Conservation (phyloP, 768 basidiomycete species). For the Filobasidium floriforme region DNA sequence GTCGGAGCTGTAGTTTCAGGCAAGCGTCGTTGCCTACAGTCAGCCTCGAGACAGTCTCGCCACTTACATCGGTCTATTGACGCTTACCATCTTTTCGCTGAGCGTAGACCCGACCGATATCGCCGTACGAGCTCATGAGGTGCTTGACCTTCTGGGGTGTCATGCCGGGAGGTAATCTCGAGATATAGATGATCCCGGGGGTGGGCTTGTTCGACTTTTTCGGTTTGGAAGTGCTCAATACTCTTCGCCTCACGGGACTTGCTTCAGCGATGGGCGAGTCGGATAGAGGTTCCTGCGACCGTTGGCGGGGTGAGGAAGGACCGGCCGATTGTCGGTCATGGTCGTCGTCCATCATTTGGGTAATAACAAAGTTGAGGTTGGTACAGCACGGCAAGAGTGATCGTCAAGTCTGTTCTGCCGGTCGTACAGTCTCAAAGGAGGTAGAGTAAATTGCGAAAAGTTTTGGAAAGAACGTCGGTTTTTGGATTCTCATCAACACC, state of each 20-base stretch:
- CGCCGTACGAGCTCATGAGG: slow-evolving; percentile 80
- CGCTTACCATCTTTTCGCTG: slow-evolving; percentile 71
- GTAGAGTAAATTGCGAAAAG: no score
- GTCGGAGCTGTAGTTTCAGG: slow-evolving; percentile 6
- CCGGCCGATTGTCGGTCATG: no score
- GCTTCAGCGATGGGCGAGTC: no score
- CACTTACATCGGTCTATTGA: neutral
- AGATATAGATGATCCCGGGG: slow-evolving; percentile 85
- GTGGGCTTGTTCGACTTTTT: slow-evolving; percentile 30
- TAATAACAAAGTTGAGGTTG: no score
- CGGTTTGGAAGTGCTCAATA: neutral
- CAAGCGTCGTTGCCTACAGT: neutral
- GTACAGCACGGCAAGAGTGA: no score
- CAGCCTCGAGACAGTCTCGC: neutral
- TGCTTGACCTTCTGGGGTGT: slow-evolving; percentile 91
- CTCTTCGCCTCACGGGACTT: neutral
- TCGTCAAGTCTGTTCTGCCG: no score
- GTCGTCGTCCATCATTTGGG: no score
- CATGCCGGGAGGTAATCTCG: slow-evolving; percentile 95
- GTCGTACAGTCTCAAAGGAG: no score
- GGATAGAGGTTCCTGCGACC: no score
- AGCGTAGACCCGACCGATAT: slow-evolving; percentile 83
- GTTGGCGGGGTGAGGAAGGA: no score
- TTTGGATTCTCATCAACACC: no score
- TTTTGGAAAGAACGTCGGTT: no score